Base-by-base conservation (phyloP, 495 filamentous ascomycete species). In the Aspergillus indologenus region DNA sequence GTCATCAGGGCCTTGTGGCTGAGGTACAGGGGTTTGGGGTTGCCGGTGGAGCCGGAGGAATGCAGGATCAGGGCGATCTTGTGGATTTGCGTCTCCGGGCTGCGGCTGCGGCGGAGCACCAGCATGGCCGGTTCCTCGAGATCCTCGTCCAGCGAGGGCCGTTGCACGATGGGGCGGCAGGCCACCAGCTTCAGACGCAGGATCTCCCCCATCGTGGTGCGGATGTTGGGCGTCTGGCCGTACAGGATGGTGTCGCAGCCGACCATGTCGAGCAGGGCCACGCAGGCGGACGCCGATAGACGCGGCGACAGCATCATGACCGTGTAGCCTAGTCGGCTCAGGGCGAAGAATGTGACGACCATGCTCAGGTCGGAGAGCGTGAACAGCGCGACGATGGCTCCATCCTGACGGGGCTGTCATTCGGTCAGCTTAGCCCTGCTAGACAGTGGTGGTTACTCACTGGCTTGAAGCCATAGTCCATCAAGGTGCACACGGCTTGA, bases 271-370 rank as follows among this genome's bases (percentile, higher is more conserved):
- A 87, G 71, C 4, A 87, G 64, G 29, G 81, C 78, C 17, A 79
- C 72, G 58, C 78, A 82, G 26, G 83, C 84, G 5, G 70, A 66
- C 0, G 76, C 69, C 8, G 81, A 75, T 17, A 87, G 67, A 42
- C 85, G 79, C 17, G 82, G 82, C 0, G 85, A 88, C 12, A 88
- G 68, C 60, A 83, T 80, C 62, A 88, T 75, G 21, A 80, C 73
- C 6, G 79, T 82, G 59, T 81, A 83, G 22, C 84, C 85, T 3
- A 86, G 66, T 18, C 85, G 75, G 52, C 76, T 79, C 5, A 87
- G 71, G 1, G 83, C 85, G 52, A 85, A 84, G 43, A 85, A 77
- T 1, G 79, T 76, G 53, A 84, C 57, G 2, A 83, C 70, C 72
- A 83, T 86, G 44, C 80, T 78, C 3, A 86, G 61, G 56, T 85